Conservation (phyloP, 306 rosid species). For the Citrullus amarus region DNA sequence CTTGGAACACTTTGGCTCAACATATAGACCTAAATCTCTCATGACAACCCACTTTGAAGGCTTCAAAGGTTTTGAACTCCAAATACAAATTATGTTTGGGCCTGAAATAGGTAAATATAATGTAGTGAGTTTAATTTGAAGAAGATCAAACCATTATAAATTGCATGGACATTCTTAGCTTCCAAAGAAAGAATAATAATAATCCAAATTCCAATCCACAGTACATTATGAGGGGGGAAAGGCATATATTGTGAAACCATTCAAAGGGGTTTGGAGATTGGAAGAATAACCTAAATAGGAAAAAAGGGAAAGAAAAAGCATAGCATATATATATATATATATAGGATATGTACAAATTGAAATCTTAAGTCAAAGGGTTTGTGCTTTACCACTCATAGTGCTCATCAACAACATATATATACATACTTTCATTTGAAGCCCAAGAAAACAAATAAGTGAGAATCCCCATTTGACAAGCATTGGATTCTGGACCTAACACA, state of each 20-base stretch:
- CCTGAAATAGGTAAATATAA: too few relatives aligned
- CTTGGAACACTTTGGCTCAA: too few relatives aligned
- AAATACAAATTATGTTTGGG: too few relatives aligned
- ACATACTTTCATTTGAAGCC: too few relatives aligned
- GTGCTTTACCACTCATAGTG: neutral
- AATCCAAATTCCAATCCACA: neutral
- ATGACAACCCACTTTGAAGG: too few relatives aligned
- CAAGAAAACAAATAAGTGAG: neutral
- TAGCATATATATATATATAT: neutral
- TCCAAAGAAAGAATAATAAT: neutral
- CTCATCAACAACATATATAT: neutral
- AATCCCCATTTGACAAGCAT: neutral
- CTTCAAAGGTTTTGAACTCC: too few relatives aligned
- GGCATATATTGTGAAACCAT: neutral
- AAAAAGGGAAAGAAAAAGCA: neutral
- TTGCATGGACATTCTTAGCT: neutral
- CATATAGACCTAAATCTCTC: too few relatives aligned
- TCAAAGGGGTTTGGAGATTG: neutral
- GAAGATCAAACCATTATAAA: neutral
- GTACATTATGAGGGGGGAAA: neutral
- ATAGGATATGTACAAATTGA: neutral
- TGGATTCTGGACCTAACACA: neutral
- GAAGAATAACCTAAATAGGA: neutral
- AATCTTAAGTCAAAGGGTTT: neutral
- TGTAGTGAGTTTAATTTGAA: neutral